These are phyloP conservation scores for Rhodotorula toruloides DNA, from an alignment of 768 basidiomycete genomes.

Conservation along the genomic window DNA sequence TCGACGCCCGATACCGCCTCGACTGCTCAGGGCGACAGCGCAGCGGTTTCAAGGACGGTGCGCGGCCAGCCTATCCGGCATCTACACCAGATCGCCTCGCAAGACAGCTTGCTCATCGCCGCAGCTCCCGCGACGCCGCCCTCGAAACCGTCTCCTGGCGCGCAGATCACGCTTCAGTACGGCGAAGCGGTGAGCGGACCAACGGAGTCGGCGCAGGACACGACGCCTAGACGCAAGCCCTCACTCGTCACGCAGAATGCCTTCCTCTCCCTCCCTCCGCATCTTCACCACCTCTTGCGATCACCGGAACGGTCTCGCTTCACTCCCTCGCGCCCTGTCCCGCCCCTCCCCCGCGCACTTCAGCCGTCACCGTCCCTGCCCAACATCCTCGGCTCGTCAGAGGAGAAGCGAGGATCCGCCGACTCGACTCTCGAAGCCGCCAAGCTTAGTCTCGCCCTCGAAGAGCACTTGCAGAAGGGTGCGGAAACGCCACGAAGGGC, in stretches of 20 bases:
- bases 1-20: not conserved
- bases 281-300: slow-evolving; percentile 34
- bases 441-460: slow-evolving; percentile 10
- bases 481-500: not conserved
- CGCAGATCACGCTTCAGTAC: not conserved
- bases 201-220: not conserved
- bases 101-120: slow-evolving; percentile 18
- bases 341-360: slow-evolving; percentile 5
- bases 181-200: slow-evolving; percentile 13
- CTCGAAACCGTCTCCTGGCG: not conserved
- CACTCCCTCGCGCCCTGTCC: slow-evolving; percentile 11
- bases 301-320: slow-evolving; percentile 3
- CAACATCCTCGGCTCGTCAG: not conserved
- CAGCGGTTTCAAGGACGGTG: not conserved
- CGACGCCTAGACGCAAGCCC: not conserved
- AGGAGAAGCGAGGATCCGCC: not conserved
- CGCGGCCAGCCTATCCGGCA: slow-evolving; percentile 29
- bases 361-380: not conserved
- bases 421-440: slow-evolving; percentile 8
- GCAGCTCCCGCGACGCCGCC: not conserved
- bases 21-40: no score
- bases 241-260: slow-evolving; percentile 21
- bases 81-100: slow-evolving; percentile 1
- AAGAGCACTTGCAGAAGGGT: slow-evolving; percentile 1
- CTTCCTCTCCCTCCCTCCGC: slow-evolving; percentile 34